Evolutionary conservation across 306 rosid species (phyloP), one percentile per base, ranked within the genome.

Genomic region (Arachis hypogaea): DNA sequence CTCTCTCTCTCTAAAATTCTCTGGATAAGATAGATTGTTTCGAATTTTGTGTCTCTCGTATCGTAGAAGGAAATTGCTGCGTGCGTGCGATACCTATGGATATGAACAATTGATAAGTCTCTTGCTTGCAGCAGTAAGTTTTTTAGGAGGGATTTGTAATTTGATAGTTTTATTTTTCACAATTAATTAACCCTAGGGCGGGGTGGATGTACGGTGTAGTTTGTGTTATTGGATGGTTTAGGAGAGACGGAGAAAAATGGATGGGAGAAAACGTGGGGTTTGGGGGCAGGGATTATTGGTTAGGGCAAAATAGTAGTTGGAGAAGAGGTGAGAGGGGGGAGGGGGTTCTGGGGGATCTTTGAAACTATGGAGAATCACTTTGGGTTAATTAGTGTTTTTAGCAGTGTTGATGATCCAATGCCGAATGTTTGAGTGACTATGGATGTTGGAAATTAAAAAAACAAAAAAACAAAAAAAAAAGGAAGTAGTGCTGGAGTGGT

Each of bases 31-130:
- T 29, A 36, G 54, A 36, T 57, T 63, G 12, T 55, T 47, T 70
- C 10, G 61, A 82, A 59, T 65, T 43, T 2, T 2, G 7, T 14
- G 11, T 16, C 43, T 56, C 61, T 56, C 14, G 14, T 45, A 22
- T 76, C 55, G 38, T 28, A 70, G 10, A 59, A 75, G 29, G 16
- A 33, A 74, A 69, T 51, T 29, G 11, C 38, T 33, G 38, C 38
- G 38, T 43, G 46, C 46, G 44, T 52, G 30, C 18, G 64, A 46
- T 51, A 64, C 59, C 61, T 46, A 30, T 36, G 0, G 1, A 10
- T 5, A 12, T 33, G 8, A n/a, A 8, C 70, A 67, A 79, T 79
- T 69, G 72, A 79, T 83, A 60, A 47, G 50, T 61, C 68, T 33
- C 45, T 22, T 51, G 9, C 58, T 38, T 47, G 50, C 54, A 63